These are phyloP conservation scores for Apiosordaria backusii DNA, from an alignment of 495 filamentous ascomycete species.

Conservation along the genomic window DNA sequence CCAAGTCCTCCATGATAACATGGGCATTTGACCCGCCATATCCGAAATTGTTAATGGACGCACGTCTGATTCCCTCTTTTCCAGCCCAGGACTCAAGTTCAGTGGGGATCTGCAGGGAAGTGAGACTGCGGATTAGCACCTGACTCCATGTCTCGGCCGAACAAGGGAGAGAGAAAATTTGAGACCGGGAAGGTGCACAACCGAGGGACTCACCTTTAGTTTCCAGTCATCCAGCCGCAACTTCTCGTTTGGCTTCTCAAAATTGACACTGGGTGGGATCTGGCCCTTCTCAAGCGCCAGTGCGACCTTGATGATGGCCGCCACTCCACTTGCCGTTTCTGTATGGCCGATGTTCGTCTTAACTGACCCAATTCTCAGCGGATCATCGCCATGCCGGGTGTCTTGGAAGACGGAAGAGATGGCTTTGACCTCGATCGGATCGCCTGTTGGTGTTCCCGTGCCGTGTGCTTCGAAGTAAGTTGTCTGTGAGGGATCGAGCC, in stretches of 20 bases:
- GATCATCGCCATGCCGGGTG: slow-evolving; percentile 30
- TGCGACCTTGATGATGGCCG: slow-evolving; percentile 43
- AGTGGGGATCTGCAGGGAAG: slow-evolving; percentile 16
- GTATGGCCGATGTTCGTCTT: slow-evolving; percentile 46
- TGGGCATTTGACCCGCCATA: slow-evolving; percentile 29
- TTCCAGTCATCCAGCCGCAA: slow-evolving; percentile 38
- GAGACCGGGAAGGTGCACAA: not conserved
- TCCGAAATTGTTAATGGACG: slow-evolving; percentile 28
- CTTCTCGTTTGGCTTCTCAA: slow-evolving; percentile 42
- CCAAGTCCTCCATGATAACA: slow-evolving; percentile 24
- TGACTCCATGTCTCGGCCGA: not conserved
- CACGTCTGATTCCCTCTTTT: slow-evolving; percentile 13
- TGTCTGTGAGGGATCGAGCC: slow-evolving; percentile 39
- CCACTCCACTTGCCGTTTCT: slow-evolving; percentile 43
- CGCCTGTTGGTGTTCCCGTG: slow-evolving; percentile 56
- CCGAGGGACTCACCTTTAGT: slow-evolving; percentile 25
- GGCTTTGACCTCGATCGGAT: slow-evolving; percentile 53
- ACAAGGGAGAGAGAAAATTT: no score
- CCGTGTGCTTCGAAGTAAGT: slow-evolving; percentile 52
- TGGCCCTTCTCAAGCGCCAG: slow-evolving; percentile 41
- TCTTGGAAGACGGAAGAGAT: slow-evolving; percentile 43
- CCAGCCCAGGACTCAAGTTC: slow-evolving; percentile 24
- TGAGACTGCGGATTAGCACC: no score
- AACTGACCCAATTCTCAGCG: slow-evolving; percentile 37
- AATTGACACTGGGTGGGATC: slow-evolving; percentile 44